Evolutionary conservation across 2,329 filamentous ascomycete species (phyloP), one percentile per base, ranked within the genome.

Genomic region (Eutypa lata): DNA sequence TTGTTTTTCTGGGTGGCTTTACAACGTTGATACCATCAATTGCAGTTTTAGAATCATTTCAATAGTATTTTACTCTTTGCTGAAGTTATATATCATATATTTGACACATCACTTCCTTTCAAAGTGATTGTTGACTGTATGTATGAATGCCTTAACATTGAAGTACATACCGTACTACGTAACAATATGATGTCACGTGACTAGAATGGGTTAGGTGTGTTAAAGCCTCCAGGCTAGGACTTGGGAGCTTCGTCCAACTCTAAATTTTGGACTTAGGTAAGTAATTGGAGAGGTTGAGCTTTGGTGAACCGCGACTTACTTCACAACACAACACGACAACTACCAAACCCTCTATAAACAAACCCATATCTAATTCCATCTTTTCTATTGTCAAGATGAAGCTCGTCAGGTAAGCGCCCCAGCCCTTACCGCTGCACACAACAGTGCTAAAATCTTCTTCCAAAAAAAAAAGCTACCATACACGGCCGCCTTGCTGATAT

Each of bases 371-470:
- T n/a, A 37, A 51, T 37, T 43, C 28, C 21, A 46, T 50, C 47
- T 22, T 13, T 48, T 24, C 58, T 38, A 44, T 53, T 16, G 72
- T 59, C 80, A 90, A 74, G 59, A 96, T 96, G 91, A 96, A 96
- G 89, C 90, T 96, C 79, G 91, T 96, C 75, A 89, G 91, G 91
- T 96, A 84, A 78, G 87, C 67, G 55, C 43, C 54, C 50, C 53
- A 24, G 58, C 60, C 51, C 53, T 56, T 57, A 50, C 59, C 47
- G 57, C 60, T 60, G 61, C 51, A 69, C 70, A 71, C 65, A 68
- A 71, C 73, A 77, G 73, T 81, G 77, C 73, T 72, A 59, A 65
- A 38, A 38, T 18, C 58, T 61, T 62, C 58, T 63, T 62, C 63
- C 73, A 31, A 76, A 73, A 74, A 57, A 31, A 76, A 73, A 74